These are phyloP conservation scores for Vigna radiata DNA, from an alignment of 306 rosid genomes.

Conservation along the genomic window DNA sequence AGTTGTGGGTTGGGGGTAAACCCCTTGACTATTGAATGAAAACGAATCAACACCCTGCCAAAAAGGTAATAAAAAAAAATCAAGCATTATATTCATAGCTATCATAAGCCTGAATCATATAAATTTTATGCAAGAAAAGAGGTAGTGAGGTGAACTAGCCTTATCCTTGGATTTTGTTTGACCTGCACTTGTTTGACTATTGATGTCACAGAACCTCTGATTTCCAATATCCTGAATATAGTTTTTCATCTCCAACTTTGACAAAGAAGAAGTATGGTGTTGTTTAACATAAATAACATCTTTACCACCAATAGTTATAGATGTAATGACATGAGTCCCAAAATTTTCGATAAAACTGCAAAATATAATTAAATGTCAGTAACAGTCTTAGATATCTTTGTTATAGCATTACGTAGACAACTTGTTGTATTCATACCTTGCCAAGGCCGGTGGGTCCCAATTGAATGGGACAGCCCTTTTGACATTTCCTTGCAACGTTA, in stretches of 20 bases:
- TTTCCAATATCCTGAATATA: slow-evolving; percentile 75
- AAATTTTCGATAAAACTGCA: slow-evolving; percentile 83
- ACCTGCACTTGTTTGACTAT: slow-evolving; percentile 60
- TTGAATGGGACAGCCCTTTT: slow-evolving; percentile 65
- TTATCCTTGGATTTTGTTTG: slow-evolving; percentile 73
- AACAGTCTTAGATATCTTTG: slow-evolving; percentile 16
- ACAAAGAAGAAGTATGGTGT: slow-evolving; percentile 71
- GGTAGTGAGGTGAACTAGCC: slow-evolving; percentile 59
- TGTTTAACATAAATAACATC: slow-evolving; percentile 87
- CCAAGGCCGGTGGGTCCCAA: slow-evolving; percentile 81
- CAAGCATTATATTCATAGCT: neutral
- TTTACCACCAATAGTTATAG: slow-evolving; percentile 86
- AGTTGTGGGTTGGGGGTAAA: slow-evolving; percentile 79
- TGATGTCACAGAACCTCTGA: slow-evolving; percentile 72
- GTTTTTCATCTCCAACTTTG: slow-evolving; percentile 74
- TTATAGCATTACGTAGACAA: slow-evolving; percentile 28
- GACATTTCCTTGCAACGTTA: slow-evolving; percentile 68
- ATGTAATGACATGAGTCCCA: slow-evolving; percentile 82
- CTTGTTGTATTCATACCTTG: slow-evolving; percentile 62
- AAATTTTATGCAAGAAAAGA: slow-evolving; percentile 10
- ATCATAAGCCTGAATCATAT: slow-evolving; percentile 22
- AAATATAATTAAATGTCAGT: slow-evolving; percentile 47
- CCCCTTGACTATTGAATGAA: slow-evolving; percentile 78
- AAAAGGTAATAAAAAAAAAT: slow-evolving; percentile 28
- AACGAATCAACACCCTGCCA: slow-evolving; percentile 72